A percentile compares a stretch with the other conserved stretches of the same genome.
Evolutionary conservation across 1,139 yeast species (phyloP).

Genomic region (Nakaseomyces bracarensis): DNA sequence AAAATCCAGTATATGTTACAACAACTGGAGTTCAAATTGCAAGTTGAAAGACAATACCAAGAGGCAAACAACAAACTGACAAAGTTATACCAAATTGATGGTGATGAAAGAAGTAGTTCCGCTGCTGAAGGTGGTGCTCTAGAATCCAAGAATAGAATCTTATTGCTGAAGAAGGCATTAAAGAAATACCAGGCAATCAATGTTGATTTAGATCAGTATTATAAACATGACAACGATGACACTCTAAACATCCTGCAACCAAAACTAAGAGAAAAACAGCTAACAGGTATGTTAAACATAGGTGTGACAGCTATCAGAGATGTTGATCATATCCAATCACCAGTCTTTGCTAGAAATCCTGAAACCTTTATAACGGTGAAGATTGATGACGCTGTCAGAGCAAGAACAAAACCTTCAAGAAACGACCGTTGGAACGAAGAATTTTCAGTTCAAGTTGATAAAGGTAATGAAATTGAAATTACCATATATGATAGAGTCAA

Average conservation of each 20-base stretch:
- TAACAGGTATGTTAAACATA: constrained; percentile 69
- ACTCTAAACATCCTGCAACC: constrained; percentile 49
- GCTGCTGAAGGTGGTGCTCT: constrained; percentile 84
- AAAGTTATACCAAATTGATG: constrained; percentile 78
- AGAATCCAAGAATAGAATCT: constrained; percentile 81
- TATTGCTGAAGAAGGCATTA: constrained; percentile 70
- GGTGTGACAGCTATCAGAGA: constrained; percentile 72
- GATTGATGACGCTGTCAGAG: constrained; percentile 79
- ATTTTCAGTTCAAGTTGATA: constrained; percentile 71
- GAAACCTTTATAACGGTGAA: constrained; percentile 73
- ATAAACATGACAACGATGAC: constrained; percentile 46
- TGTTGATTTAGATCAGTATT: constrained; percentile 39
- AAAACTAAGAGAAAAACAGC: constrained; percentile 69
- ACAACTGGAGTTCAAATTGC: constrained; percentile 84
- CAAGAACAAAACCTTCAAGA: constrained; percentile 65
- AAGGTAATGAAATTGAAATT: constrained; percentile 84
- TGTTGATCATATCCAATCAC: constrained; percentile 86
- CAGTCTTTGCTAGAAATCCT: constrained; percentile 64
- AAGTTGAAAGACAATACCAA: constrained; percentile 86
- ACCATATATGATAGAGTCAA: constrained; percentile 77
- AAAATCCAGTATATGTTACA: constrained; percentile 92
- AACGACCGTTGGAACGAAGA: constrained; percentile 81
- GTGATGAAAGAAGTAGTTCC: constrained; percentile 75
- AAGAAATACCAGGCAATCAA: constrained; percentile 87
- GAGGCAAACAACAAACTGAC: constrained; percentile 88